A percentile compares a stretch with the other conserved stretches of the same genome.
Conservation (phyloP, 106 monocot genomes). For the Dioscorea zingiberensis region DNA sequence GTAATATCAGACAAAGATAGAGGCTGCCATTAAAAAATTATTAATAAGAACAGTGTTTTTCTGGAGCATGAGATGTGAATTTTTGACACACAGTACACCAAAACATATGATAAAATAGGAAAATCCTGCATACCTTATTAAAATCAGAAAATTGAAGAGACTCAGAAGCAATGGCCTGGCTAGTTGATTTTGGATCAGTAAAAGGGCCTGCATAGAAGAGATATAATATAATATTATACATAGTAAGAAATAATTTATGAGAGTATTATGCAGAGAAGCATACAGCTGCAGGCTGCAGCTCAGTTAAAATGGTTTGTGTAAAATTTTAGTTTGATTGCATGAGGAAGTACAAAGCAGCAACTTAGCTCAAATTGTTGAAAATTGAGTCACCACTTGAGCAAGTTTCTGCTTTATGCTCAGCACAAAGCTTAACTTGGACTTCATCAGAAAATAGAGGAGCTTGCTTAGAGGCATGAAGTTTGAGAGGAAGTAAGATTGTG, state of each 20-base stretch:
- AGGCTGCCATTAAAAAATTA: slow-evolving; percentile 15
- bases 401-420: no score
- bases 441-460: no score
- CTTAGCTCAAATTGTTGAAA: no score
- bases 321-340: no score
- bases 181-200: slow-evolving; percentile 28
- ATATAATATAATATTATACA: neutral
- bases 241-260: neutral
- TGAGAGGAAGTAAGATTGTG: no score
- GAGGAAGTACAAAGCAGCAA: no score
- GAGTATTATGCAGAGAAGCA: neutral
- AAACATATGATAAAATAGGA: neutral
- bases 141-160: slow-evolving; percentile 27
- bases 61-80: neutral
- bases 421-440: no score
- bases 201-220: slow-evolving; percentile 17
- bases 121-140: slow-evolving; percentile 17
- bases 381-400: no score
- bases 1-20: slow-evolving; percentile 14
- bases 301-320: neutral
- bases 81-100: neutral
- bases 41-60: neutral
- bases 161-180: slow-evolving; percentile 15
- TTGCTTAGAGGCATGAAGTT: no score
- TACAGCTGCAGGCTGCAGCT: neutral